These are phyloP conservation scores for Amaranthus palmeri DNA, from an alignment of 148 eudicot genomes.

Conservation along the genomic window DNA sequence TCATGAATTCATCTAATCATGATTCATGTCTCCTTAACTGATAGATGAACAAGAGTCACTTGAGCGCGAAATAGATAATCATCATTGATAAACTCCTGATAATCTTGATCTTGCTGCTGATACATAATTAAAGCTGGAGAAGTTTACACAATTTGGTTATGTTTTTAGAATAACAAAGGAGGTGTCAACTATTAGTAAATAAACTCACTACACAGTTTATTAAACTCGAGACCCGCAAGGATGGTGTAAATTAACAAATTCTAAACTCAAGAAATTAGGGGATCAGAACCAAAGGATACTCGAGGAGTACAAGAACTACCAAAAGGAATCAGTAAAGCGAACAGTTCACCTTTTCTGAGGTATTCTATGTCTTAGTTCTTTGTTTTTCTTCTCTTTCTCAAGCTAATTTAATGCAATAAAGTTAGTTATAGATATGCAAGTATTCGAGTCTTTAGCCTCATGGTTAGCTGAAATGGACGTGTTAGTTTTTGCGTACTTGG, in stretches of 20 bases:
- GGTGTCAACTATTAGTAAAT: conserved; percentile 82
- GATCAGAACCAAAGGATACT: conserved; percentile 75
- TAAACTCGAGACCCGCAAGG: conserved; percentile 94
- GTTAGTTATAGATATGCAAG: conserved; percentile 38
- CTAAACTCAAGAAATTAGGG: conserved; percentile 83
- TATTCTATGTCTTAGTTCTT: conserved; percentile 19
- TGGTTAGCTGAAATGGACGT: conserved; percentile 88
- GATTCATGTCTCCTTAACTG: conserved; percentile 58
- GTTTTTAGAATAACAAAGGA: conserved; percentile 98
- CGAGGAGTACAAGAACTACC: conserved; percentile 75
- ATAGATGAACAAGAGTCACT: conserved; percentile 70
- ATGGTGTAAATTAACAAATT: conserved; percentile 89
- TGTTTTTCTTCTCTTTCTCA: conserved; percentile 11
- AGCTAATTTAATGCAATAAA: conserved; percentile 8
- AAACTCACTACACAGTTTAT: conserved; percentile 78
- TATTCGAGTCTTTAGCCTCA: conserved; percentile 65
- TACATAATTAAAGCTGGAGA: conserved; percentile 77
- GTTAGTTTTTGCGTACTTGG: conserved; percentile 92
- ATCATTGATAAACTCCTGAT: conserved; percentile 65
- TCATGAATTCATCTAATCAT: conserved; percentile 83
- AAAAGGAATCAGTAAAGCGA: conserved; percentile 73
- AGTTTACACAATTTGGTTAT: conserved; percentile 95
- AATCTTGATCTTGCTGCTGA: conserved; percentile 88
- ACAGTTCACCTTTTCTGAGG: conserved; percentile 90
- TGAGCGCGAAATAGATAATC: conserved; percentile 59